phyloP scores from a whole-genome alignment of 2,329 filamentous ascomycete species.

The Colletotrichum lupini region DNA sequence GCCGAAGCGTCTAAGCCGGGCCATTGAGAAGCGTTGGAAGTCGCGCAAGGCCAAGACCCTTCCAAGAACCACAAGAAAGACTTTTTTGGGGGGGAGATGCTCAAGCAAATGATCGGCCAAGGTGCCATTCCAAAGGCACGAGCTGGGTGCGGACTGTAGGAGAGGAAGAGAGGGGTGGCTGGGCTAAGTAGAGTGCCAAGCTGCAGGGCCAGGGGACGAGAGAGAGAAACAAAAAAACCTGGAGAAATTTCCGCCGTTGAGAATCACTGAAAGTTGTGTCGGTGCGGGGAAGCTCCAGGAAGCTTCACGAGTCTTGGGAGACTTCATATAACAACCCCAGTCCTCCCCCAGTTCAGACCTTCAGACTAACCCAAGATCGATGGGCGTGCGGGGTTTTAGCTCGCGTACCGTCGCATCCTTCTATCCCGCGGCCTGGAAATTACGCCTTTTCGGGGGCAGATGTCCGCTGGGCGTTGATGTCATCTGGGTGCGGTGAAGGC shows the following conservation, averaged over 20 bases:
- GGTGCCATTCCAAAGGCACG: not conserved
- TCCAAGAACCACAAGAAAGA: not conserved
- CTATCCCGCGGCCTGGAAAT: constrained; percentile 20
- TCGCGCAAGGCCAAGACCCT: constrained; percentile 14
- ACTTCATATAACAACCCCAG: constrained; percentile 21
- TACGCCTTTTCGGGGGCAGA: constrained; percentile 2
- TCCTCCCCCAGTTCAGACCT: not conserved
- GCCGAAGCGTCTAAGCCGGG: constrained; percentile 21
- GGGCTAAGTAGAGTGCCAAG: constrained; percentile 15
- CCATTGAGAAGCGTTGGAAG: constrained; percentile 29
- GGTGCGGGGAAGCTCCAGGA: constrained; percentile 24
- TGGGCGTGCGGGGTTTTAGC: constrained; percentile 33
- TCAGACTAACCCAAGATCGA: not conserved
- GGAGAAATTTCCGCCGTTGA: constrained; percentile 20
- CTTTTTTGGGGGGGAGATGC: not conserved
- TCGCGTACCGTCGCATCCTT: constrained; percentile 29
- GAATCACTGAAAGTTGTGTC: not conserved
- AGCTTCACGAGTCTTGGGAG: not conserved
- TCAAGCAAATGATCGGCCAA: not conserved
- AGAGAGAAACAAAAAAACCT: not conserved
- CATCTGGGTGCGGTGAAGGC: constrained; percentile 25
- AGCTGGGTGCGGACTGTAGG: not conserved
- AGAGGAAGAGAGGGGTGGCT: constrained; percentile 1
- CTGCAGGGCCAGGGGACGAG: not conserved
- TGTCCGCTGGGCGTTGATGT: constrained; percentile 16